phyloP scores from a whole-genome alignment of 1,139 yeast species.

The Geotrichum reessii region DNA sequence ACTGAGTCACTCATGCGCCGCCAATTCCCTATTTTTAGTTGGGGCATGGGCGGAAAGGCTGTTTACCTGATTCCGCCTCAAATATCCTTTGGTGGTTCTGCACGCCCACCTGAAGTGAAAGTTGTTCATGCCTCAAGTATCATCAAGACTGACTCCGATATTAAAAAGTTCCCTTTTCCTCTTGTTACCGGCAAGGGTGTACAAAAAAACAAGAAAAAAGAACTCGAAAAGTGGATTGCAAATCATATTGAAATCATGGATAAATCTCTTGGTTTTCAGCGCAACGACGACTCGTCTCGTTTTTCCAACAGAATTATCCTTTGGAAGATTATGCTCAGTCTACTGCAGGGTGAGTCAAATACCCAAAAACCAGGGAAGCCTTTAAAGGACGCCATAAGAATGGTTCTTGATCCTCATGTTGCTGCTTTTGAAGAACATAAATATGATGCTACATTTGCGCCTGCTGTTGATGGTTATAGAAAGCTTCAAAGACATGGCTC shows the following conservation, averaged over 20 bases:
- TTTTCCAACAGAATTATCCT: constrained; percentile 26
- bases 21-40: constrained; percentile 75
- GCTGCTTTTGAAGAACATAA: constrained; percentile 20
- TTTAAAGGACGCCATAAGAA: constrained; percentile 14
- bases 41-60: constrained; percentile 51
- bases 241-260: constrained; percentile 19
- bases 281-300: constrained; percentile 19
- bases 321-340: constrained; percentile 32
- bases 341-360: constrained; percentile 28
- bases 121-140: constrained; percentile 31
- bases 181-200: constrained; percentile 38
- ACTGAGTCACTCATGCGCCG: constrained; percentile 38
- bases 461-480: constrained; percentile 18
- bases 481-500: constrained; percentile 14
- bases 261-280: constrained; percentile 17
- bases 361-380: constrained; percentile 17
- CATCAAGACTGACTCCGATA: constrained; percentile 29
- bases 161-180: constrained; percentile 57
- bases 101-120: constrained; percentile 30
- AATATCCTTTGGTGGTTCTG: constrained; percentile 31
- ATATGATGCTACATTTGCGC: constrained; percentile 16
- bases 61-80: constrained; percentile 44
- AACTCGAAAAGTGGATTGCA: constrained; percentile 55
- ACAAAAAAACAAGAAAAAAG: constrained; percentile 53
- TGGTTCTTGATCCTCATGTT: constrained; percentile 17